Conservation (phyloP, 176 grass and related monocot genomes). For the Avena eriantha region DNA sequence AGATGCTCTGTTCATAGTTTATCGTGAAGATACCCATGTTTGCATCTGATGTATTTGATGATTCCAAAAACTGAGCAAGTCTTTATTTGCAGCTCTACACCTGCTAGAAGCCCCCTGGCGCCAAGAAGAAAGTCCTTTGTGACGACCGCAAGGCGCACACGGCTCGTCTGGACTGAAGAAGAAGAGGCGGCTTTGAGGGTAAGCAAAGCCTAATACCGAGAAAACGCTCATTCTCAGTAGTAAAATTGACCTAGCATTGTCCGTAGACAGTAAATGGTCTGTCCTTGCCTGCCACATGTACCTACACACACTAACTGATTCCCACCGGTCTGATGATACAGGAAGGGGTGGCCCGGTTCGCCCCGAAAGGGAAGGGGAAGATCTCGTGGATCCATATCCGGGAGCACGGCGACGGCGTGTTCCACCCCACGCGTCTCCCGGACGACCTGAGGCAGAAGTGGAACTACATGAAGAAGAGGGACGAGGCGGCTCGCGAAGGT, state of each 20-base stretch:
- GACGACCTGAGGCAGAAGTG: constrained; percentile 70
- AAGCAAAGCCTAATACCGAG: constrained; percentile 3
- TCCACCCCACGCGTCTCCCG: constrained; percentile 56
- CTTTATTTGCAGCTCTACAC: constrained; percentile 54
- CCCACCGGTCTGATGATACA: constrained; percentile 36
- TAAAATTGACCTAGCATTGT: not conserved
- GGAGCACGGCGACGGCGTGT: constrained; percentile 33
- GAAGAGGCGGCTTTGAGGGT: constrained; percentile 67
- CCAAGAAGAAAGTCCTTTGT: constrained; percentile 22
- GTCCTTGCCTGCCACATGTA: not conserved
- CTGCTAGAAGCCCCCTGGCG: constrained; percentile 29
- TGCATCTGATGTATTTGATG: not conserved
- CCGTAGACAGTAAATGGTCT: not conserved
- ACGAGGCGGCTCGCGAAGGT: not conserved
- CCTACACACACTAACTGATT: not conserved
- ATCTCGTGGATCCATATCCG: constrained; percentile 62
- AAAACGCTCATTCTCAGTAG: not conserved
- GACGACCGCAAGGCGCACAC: constrained; percentile 42
- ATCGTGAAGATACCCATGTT: not conserved
- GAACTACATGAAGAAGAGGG: constrained; percentile 61
- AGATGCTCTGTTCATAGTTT: not conserved
- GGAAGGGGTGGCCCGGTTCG: constrained; percentile 54
- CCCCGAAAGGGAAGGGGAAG: not conserved
- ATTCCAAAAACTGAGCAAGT: constrained; percentile 10
- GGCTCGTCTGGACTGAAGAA: constrained; percentile 51